Evolutionary conservation across 2,329 filamentous ascomycete genomes (phyloP).

Genomic region (Penicillium paneum): DNA sequence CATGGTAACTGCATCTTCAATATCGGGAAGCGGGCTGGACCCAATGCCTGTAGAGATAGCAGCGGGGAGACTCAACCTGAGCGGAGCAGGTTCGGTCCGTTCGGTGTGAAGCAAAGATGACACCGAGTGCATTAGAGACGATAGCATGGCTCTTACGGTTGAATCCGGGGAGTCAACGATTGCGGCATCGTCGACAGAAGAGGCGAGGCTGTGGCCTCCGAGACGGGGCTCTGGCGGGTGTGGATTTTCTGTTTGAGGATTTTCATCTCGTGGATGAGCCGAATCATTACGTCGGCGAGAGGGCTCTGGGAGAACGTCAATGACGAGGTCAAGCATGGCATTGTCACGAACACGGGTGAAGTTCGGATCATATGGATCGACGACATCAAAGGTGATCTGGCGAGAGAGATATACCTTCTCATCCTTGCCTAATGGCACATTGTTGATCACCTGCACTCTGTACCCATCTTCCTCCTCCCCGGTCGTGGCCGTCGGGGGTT

Average conservation of each 20-base stretch:
- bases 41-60: conserved; percentile 51
- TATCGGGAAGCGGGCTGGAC: conserved; percentile 67
- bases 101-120: conserved; percentile 50
- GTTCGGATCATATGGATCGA: conserved; percentile 67
- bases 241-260: conserved; percentile 23
- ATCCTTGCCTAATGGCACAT: conserved; percentile 76
- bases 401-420: conserved; percentile 80
- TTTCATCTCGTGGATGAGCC: conserved; percentile 28
- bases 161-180: conserved; percentile 31
- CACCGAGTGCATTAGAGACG: conserved; percentile 50
- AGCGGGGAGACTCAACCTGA: conserved; percentile 47
- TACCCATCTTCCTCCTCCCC: conserved; percentile 36
- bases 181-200: conserved; percentile 25
- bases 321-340: conserved; percentile 68
- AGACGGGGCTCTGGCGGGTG: conserved; percentile 12
- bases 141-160: conserved; percentile 42
- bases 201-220: conserved; percentile 20
- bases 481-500: conserved; percentile 3
- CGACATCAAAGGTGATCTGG: conserved; percentile 69
- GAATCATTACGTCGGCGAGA: conserved; percentile 34
- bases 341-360: conserved; percentile 76
- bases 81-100: conserved; percentile 29
- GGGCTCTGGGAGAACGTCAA: conserved; percentile 52
- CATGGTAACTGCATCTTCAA: conserved; percentile 52
- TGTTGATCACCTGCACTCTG: conserved; percentile 73